These are phyloP conservation scores for Agaricus subrufescens DNA, from an alignment of 768 basidiomycete genomes.

Conservation along the genomic window DNA sequence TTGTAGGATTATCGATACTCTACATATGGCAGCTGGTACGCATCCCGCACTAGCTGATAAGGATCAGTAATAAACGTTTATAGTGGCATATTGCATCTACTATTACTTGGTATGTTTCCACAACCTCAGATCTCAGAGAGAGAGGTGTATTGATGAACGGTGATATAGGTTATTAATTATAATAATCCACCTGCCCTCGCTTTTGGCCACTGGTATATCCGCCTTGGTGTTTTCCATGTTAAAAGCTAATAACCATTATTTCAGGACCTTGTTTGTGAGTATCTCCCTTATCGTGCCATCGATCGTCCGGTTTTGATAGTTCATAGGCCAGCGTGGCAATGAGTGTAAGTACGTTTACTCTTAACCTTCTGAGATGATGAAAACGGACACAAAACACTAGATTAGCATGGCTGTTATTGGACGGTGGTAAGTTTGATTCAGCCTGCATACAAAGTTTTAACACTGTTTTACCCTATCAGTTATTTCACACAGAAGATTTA, in stretches of 20 bases:
- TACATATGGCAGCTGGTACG: constrained; percentile 26
- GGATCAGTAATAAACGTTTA: not conserved
- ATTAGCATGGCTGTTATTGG: constrained; percentile 25
- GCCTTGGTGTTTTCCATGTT: not conserved
- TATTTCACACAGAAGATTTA: constrained; percentile 30
- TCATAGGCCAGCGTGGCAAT: constrained; percentile 21
- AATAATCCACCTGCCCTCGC: constrained; percentile 27
- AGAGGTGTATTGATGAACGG: constrained; percentile 7
- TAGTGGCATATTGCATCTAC: constrained; percentile 31
- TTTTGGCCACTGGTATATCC: constrained; percentile 30
- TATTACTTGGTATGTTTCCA: constrained; percentile 28
- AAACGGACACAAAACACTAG: constrained; percentile 2
- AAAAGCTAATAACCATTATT: not conserved
- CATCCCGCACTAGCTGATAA: not conserved
- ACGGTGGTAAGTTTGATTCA: constrained; percentile 20
- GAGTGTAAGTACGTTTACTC: constrained; percentile 14
- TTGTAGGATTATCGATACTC: constrained; percentile 24
- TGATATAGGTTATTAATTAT: constrained; percentile 29
- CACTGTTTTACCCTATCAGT: constrained; percentile 14
- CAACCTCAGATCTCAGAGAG: not conserved
- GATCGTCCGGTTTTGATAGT: not conserved
- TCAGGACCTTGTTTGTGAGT: constrained; percentile 32
- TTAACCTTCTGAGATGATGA: not conserved
- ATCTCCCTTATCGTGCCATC: not conserved
- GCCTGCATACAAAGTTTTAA: no score